A percentile compares a stretch with the other conserved stretches of the same genome.
These are phyloP conservation scores for Emmonsiellopsis sp. DNA, from an alignment of 2,329 filamentous ascomycete species.

Conservation along the genomic window DNA sequence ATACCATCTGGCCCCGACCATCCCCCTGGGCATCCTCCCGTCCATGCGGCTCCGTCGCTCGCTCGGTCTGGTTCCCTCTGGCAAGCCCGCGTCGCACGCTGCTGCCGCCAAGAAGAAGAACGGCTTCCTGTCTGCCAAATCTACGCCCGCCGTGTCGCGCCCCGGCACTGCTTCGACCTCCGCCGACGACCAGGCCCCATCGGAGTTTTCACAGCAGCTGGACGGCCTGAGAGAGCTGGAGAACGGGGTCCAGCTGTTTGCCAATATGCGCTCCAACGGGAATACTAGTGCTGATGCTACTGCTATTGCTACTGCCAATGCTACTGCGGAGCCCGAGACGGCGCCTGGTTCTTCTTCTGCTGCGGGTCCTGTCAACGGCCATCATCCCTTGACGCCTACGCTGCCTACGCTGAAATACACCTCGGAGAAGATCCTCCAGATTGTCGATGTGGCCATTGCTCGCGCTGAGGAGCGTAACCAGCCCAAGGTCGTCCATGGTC, in stretches of 20 bases:
- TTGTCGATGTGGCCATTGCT: slow-evolving; percentile 20
- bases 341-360: slow-evolving; percentile 3
- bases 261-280: slow-evolving; percentile 3
- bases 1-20: not conserved
- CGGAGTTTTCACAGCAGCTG: slow-evolving; percentile 4
- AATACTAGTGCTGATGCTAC: not conserved
- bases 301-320: slow-evolving; percentile 1
- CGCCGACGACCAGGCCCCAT: slow-evolving; percentile 6
- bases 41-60: not conserved
- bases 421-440: slow-evolving; percentile 20
- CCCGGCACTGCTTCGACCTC: slow-evolving; percentile 13
- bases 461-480: slow-evolving; percentile 22
- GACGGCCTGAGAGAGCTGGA: not conserved
- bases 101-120: slow-evolving; percentile 10
- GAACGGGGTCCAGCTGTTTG: not conserved
- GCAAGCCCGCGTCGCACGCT: not conserved
- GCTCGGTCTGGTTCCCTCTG: not conserved
- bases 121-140: slow-evolving; percentile 9
- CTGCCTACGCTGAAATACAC: slow-evolving; percentile 16
- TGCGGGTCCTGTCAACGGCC: slow-evolving; percentile 2
- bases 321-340: slow-evolving; percentile 12
- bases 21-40: not conserved
- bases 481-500: slow-evolving; percentile 19
- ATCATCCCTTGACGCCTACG: slow-evolving; percentile 13
- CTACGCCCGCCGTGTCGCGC: slow-evolving; percentile 9